Conservation (phyloP, 495 filamentous ascomycete genomes). For the Lasiosphaeria miniovina region DNA sequence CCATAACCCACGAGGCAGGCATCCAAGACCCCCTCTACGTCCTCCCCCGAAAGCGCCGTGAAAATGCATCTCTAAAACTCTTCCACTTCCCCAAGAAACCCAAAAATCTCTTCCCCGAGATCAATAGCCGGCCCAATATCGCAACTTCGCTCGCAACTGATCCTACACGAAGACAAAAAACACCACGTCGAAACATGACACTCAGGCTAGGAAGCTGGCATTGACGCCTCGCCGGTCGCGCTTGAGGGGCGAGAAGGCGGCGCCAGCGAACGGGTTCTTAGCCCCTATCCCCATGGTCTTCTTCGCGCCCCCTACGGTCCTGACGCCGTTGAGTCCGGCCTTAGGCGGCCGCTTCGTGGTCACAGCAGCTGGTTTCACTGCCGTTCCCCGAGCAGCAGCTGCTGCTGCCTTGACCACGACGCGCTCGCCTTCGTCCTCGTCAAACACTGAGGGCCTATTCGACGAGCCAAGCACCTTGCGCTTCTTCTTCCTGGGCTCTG, state of each 20-base stretch:
- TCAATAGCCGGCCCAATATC: not conserved
- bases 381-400: not conserved
- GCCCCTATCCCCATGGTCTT: constrained; percentile 22
- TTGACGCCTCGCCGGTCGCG: constrained; percentile 61
- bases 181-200: not conserved
- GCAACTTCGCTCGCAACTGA: not conserved
- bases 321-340: constrained; percentile 31
- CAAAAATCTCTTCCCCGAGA: too few species aligned
- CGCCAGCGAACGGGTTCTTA: constrained; percentile 40
- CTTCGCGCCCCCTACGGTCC: constrained; percentile 17
- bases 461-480: constrained; percentile 63
- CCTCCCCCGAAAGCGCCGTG: too few species aligned
- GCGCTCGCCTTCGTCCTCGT: constrained; percentile 62
- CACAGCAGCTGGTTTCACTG: not conserved
- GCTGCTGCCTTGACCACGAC: constrained; percentile 14
- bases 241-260: constrained; percentile 78
- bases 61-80: too few species aligned
- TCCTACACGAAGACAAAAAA: not conserved
- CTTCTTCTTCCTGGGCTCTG: constrained; percentile 65
- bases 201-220: constrained; percentile 51
- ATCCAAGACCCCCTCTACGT: too few species aligned
- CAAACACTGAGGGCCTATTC: constrained; percentile 61
- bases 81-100: too few species aligned
- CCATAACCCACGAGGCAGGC: too few species aligned
- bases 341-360: constrained; percentile 34